A percentile compares a stretch with the other conserved stretches of the same genome.
These are phyloP conservation scores for Scedosporium minutisporum DNA, from an alignment of 2,329 filamentous ascomycete genomes.

Conservation along the genomic window DNA sequence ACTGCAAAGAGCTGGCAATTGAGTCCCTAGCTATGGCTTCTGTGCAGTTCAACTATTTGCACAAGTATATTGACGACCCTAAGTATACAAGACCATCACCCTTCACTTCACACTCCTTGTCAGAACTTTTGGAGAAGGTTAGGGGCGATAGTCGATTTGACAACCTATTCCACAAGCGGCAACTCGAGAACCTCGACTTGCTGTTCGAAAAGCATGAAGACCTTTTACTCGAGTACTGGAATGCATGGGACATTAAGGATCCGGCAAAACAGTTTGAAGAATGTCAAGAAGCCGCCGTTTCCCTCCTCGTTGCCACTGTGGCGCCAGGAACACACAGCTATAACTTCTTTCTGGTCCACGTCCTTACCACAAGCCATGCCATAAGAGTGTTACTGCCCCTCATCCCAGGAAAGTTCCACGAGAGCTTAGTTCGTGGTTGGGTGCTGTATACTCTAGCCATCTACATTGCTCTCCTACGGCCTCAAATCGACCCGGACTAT, in stretches of 20 bases:
- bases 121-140: slow-evolving; percentile 64
- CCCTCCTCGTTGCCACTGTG: slow-evolving; percentile 53
- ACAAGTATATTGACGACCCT: slow-evolving; percentile 62
- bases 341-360: slow-evolving; percentile 74
- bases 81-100: slow-evolving; percentile 58
- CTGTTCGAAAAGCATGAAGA: slow-evolving; percentile 62
- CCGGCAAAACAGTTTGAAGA: slow-evolving; percentile 66
- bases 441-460: slow-evolving; percentile 73
- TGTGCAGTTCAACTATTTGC: slow-evolving; percentile 47
- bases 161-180: slow-evolving; percentile 48
- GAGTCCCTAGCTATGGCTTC: slow-evolving; percentile 69
- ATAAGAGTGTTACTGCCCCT: slow-evolving; percentile 75
- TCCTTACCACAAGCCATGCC: slow-evolving; percentile 80
- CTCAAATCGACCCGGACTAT: slow-evolving; percentile 57
- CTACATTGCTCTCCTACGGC: slow-evolving; percentile 68
- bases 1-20: slow-evolving; percentile 76
- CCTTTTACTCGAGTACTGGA: slow-evolving; percentile 79
- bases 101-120: slow-evolving; percentile 50
- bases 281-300: slow-evolving; percentile 53
- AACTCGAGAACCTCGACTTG: slow-evolving; percentile 52
- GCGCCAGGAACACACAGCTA: slow-evolving; percentile 52
- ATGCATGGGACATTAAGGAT: slow-evolving; percentile 66
- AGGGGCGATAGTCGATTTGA: slow-evolving; percentile 61
- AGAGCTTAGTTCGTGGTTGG: slow-evolving; percentile 73
- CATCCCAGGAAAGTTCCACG: slow-evolving; percentile 62